A percentile compares a stretch with the other conserved stretches of the same genome.
phyloP scores from a whole-genome alignment of 164 flowering plant genomes.

The grape (Vitis vinifera) region DNA sequence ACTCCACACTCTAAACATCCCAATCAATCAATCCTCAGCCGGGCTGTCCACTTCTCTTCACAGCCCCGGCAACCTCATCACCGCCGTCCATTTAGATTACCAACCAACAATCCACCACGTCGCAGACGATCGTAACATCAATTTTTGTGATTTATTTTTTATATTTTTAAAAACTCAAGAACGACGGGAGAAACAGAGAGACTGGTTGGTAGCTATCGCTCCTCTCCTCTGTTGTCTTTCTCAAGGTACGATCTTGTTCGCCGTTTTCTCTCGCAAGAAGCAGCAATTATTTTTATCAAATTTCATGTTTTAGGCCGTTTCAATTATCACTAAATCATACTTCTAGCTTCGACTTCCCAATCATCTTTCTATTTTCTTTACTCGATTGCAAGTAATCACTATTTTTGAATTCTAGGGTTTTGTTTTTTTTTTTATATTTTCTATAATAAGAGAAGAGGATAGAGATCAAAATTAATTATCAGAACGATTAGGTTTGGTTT shows the following conservation, averaged over 20 bases:
- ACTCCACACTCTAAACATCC: too few relatives aligned
- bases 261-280: not conserved
- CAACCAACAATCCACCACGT: too few relatives aligned
- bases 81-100: too few relatives aligned
- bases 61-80: too few relatives aligned
- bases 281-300: not conserved
- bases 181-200: constrained; percentile 3
- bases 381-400: not conserved
- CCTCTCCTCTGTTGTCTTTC: not conserved
- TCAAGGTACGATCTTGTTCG: not conserved
- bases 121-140: too few relatives aligned
- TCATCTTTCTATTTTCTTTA: not conserved
- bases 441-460: not conserved
- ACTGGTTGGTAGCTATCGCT: constrained; percentile 20
- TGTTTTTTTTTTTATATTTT: not conserved
- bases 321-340: not conserved
- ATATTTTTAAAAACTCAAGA: not conserved
- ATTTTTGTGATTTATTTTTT: too few relatives aligned
- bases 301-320: not conserved
- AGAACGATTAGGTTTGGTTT: not conserved
- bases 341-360: not conserved
- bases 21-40: too few relatives aligned
- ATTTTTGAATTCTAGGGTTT: constrained; percentile 2
- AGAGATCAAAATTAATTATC: too few relatives aligned
- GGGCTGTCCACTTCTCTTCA: too few relatives aligned